Base-by-base conservation (phyloP, 2,329 filamentous ascomycete species). In the Xylariales sp. region DNA sequence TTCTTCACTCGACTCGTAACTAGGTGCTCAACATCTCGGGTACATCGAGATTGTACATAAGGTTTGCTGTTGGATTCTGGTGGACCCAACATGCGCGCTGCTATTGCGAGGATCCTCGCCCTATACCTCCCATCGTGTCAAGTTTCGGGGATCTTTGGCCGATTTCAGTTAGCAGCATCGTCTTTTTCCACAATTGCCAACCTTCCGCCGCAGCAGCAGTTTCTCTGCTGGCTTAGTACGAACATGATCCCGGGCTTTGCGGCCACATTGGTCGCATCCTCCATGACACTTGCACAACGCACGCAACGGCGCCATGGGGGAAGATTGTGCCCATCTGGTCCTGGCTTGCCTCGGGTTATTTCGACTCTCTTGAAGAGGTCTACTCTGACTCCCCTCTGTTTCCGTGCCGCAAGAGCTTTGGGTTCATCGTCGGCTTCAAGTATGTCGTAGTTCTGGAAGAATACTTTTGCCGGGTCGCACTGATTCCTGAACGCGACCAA, bases 381-480 rank as follows among this genome's bases (percentile, higher is more conserved):
- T 5, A 79, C 59, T 38, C 70, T 66, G 6, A 53, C 47, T 2
- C 62, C 60, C 25, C 51, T 61, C 3, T 56, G 55, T 41, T 56
- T 61, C 40, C 62, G 61, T 15, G 54, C 51, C 4, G 55, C 59
- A 11, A 76, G 54, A 5, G 72, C 75, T 14, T 65, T 63, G 12
- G 61, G 60, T 42, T 81, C 77, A 37, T 81, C 73, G 8, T 74
- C 71, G 12, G 88, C 66, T 5, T 84, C 83, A 10, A 93, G 67
- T 55, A 86, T 75, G 33, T 70, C 70, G 39, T 81, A 87, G 54
- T 93, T 78, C 33, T 78, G 76, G 60, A 88, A 85, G 62, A 85
- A 86, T 33, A 95, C 69, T 43, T 73, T 73, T 8, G 81, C 75
- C 19, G 78, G 72, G 47, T 93, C 79, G 10, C 81, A 71, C 38